Base-by-base conservation (phyloP, 2,329 filamentous ascomycete species). In the Grosmannia huntii region DNA sequence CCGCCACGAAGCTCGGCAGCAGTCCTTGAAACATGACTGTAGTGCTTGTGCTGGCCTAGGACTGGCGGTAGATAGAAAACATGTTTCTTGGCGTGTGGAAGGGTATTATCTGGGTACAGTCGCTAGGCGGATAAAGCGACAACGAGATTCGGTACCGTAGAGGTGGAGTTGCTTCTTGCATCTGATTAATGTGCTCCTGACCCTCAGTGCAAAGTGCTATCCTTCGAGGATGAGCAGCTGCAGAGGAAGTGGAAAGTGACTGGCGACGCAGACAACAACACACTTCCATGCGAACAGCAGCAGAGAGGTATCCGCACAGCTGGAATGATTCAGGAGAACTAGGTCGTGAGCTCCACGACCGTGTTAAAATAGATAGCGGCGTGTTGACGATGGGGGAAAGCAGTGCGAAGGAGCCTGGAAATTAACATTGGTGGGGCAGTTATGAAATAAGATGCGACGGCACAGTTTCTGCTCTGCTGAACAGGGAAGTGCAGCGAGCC, bases 1-100 rank as follows among this genome's bases (percentile, higher is more conserved):
- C 66, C 58, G 68, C 64, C 58, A 71, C 57, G 60, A 71, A 71
- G 60, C 68, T 71, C 12, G 70, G 70, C 3, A 71, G 59, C 6
- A 71, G 51, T 0, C 36, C 28, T 14, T 56, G 61, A 21, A 63
- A 5, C 27, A 57, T 53, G 31, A 33, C 33, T 28, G 9, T 7
- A 14, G 5, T 5, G 6, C 38, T 21, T 19, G 41, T 44, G 41
- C 41, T 19, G 16, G 41, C 41, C 5, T 7, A 44, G 21, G 41
- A 44, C 16, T 44, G 16, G 41, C 19, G 41, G 41, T 44, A 19
- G 41, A 19, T n/a, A 21, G 41, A 44, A 44, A n/a, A n/a, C 41
- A 44, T 44, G 16, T 9, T 44, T 7, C 1, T n/a, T 44, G 41
- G 19, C 16, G 16, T 44, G 41, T 19, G 21, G 16, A n/a, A n/a